Percentiles rank a stretch among this genome's conserved stretches.
phyloP scores from a whole-genome alignment of 345 rosid genomes.

The Heritiera littoralis region DNA sequence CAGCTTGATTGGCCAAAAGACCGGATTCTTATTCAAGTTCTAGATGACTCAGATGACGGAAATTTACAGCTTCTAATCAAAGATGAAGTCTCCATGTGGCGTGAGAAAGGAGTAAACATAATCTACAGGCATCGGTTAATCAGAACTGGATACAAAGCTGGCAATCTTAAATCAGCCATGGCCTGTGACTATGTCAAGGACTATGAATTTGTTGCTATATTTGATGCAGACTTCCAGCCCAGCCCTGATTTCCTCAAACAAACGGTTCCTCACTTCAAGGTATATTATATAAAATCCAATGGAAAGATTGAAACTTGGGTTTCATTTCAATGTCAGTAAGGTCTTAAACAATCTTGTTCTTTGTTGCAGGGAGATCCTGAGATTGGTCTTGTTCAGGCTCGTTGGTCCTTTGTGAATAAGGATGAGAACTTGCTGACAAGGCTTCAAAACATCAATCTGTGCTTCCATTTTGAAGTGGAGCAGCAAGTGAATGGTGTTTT shows the following conservation, averaged over 20 bases:
- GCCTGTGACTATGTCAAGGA: slow-evolving; percentile 76
- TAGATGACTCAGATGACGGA: slow-evolving; percentile 76
- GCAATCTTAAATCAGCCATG: slow-evolving; percentile 94
- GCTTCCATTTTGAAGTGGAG: slow-evolving; percentile 95
- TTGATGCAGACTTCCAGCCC: slow-evolving; percentile 89
- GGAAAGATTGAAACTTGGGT: background rate
- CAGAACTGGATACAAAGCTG: slow-evolving; percentile 92
- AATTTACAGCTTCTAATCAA: slow-evolving; percentile 66
- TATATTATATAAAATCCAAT: slow-evolving; percentile 20
- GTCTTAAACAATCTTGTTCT: slow-evolving; percentile 10
- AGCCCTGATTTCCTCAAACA: slow-evolving; percentile 76
- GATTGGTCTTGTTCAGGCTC: slow-evolving; percentile 80
- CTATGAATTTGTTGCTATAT: slow-evolving; percentile 75
- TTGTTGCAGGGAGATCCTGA: slow-evolving; percentile 75
- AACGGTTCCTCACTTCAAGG: slow-evolving; percentile 85
- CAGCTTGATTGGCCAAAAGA: slow-evolving; percentile 92
- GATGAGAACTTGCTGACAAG: slow-evolving; percentile 91
- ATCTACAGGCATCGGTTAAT: slow-evolving; percentile 81
- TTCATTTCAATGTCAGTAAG: slow-evolving; percentile 16
- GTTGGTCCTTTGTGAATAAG: slow-evolving; percentile 89
- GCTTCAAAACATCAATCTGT: slow-evolving; percentile 81
- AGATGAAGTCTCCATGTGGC: slow-evolving; percentile 76
- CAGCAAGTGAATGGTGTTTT: slow-evolving; percentile 80
- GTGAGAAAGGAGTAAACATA: slow-evolving; percentile 71
- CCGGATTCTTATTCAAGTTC: slow-evolving; percentile 76